Base-by-base conservation (phyloP, 495 filamentous ascomycete genomes). In the Neurospora sp. region DNA sequence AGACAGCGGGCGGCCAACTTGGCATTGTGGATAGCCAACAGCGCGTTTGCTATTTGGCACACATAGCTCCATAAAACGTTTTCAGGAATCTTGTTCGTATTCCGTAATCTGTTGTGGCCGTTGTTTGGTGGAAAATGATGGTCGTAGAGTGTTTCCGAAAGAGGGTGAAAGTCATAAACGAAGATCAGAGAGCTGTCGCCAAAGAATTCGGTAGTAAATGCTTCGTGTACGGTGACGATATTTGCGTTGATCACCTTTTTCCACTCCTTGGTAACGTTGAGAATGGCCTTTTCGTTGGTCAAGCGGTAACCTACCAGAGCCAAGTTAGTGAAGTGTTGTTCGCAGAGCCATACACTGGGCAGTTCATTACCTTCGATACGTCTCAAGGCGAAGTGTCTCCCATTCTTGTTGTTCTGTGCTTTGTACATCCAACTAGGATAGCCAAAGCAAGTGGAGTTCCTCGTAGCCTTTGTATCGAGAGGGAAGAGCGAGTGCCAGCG, bases 381-480 rank as follows among this genome's bases (percentile, higher is more conserved):
- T 75, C 96, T 88, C 46, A 99, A 85, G 71, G 90, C 91, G 81
- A 97, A 98, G 12, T 89, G 89, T 72, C 91, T 90, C 3, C 94
- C 96, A 83, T 95, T 94, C 77, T 93, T 93, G 77, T 87, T 91
- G 3, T 93, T 96, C 72, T 91, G 90, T n/a, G 95, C 96, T 82
- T 98, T 98, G 83, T 97, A 99, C 1, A 97, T 88, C 93, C 94
- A 98, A 79, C 91, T 97, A 6, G 90, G 88, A 80, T 92, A 96
- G 11, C 93, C 93, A 83, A 97, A 97, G 5, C 89, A 87, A 3
- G 90, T 83, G 2, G 90, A 84, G 75, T 89, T 93, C 81, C 93
- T 95, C 71, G 82, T 76, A 74, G 92, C 89, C 72, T 85, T 93
- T 9, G 90, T 91, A 80, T 98, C 94, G 70, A 99, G 83, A n/a